These are phyloP conservation scores for Saccharomycopsis amapae DNA, from an alignment of 805 yeast genomes.

Conservation along the genomic window DNA sequence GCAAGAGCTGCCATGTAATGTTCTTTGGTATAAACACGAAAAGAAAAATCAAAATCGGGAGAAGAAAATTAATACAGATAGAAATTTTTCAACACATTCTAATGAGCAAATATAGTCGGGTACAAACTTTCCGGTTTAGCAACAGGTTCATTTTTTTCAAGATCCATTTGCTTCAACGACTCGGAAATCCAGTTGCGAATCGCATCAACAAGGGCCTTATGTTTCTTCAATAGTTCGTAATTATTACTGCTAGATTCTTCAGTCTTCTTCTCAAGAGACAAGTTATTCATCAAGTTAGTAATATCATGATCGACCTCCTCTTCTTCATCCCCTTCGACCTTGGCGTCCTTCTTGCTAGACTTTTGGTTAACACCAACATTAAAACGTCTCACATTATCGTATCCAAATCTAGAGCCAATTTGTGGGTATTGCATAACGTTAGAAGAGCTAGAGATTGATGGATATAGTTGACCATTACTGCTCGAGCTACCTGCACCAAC, in stretches of 20 bases:
- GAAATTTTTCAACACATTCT: neutral
- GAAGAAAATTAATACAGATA: neutral
- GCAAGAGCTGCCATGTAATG: neutral
- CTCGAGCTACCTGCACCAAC: conserved; percentile 2
- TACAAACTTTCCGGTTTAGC: conserved; percentile 10
- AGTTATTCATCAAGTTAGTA: conserved; percentile 4
- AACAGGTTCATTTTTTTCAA: neutral
- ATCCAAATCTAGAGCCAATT: conserved; percentile 27
- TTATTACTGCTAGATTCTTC: conserved; percentile 1
- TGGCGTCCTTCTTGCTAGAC: conserved; percentile 22
- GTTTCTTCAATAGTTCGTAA: conserved; percentile 6
- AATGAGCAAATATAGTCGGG: conserved; percentile 17
- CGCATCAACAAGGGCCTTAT: conserved; percentile 16
- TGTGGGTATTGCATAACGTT: conserved; percentile 26
- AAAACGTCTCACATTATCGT: conserved; percentile 28
- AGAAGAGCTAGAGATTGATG: conserved; percentile 20
- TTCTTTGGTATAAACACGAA: neutral
- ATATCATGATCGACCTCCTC: conserved; percentile 5
- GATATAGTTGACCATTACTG: conserved; percentile 21
- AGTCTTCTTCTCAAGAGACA: neutral
- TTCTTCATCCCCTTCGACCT: neutral
- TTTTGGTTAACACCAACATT: conserved; percentile 34
- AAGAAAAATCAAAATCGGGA: neutral
- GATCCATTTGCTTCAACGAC: neutral
- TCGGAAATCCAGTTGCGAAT: conserved; percentile 14